phyloP scores from a whole-genome alignment of 78 protist genomes.

The Dictyostelium discoideum region DNA sequence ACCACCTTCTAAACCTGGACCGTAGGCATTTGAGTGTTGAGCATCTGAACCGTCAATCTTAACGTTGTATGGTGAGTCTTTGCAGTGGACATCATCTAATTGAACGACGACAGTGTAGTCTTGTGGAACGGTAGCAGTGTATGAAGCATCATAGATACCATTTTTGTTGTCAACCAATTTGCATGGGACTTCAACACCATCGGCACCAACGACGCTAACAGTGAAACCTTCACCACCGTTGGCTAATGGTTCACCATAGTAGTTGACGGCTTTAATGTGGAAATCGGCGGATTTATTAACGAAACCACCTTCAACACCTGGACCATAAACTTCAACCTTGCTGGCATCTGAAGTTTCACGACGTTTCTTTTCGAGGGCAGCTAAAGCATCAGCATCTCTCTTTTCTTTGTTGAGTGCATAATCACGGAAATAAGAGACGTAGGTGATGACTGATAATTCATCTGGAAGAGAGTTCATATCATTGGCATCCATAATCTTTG shows the following conservation, averaged over 20 bases:
- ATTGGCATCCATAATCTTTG: conserved; percentile 81
- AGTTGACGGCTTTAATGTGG: conserved; percentile 72
- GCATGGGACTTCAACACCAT: conserved; percentile 62
- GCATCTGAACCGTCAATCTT: conserved; percentile 77
- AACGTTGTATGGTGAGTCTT: conserved; percentile 66
- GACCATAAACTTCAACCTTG: conserved; percentile 54
- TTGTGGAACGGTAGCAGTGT: conserved; percentile 56
- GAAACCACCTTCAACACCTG: conserved; percentile 71
- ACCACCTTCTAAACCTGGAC: conserved; percentile 84
- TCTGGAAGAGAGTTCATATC: conserved; percentile 84
- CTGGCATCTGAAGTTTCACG: conserved; percentile 49
- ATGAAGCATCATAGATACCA: conserved; percentile 60
- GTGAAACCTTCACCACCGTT: conserved; percentile 83
- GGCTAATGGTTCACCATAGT: conserved; percentile 79
- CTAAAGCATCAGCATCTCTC: conserved; percentile 46
- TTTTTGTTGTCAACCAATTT: conserved; percentile 50
- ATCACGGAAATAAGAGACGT: conserved; percentile 81
- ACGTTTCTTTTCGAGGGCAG: conserved; percentile 55
- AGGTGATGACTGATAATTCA: conserved; percentile 84
- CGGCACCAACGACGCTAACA: conserved; percentile 72
- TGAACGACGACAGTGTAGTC: conserved; percentile 64
- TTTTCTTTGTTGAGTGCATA: conserved; percentile 68
- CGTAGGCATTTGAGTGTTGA: conserved; percentile 70
- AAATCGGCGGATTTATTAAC: conserved; percentile 58
- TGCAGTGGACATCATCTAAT: conserved; percentile 47